phyloP scores from a whole-genome alignment of 2,329 filamentous ascomycete genomes.

The Pleurostoma richardsiae region DNA sequence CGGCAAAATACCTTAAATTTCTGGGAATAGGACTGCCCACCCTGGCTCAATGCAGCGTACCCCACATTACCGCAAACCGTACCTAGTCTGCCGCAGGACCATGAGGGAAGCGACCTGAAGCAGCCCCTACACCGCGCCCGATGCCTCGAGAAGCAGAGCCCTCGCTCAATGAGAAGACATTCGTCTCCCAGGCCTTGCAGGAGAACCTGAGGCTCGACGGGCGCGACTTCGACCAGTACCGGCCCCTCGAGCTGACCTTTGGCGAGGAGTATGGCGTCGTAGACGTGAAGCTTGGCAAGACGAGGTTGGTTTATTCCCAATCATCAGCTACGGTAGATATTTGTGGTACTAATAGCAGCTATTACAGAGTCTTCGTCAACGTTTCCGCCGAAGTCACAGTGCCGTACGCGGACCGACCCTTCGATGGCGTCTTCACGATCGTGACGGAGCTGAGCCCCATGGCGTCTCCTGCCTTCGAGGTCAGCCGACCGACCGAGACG shows the following conservation, averaged over 20 bases:
- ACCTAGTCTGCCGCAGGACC: neutral
- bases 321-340: neutral
- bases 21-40: slow-evolving; percentile 11
- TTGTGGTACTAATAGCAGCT: slow-evolving; percentile 2
- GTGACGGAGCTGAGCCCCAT: slow-evolving; percentile 87
- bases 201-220: slow-evolving; percentile 81
- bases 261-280: slow-evolving; percentile 88
- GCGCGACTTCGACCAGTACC: slow-evolving; percentile 74
- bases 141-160: slow-evolving; percentile 95
- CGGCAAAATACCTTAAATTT: slow-evolving; percentile 18
- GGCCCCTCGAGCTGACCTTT: slow-evolving; percentile 72
- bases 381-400: slow-evolving; percentile 85
- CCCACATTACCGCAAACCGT: neutral
- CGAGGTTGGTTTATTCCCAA: slow-evolving; percentile 54
- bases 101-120: slow-evolving; percentile 15
- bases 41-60: neutral
- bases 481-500: slow-evolving; percentile 74
- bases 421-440: slow-evolving; percentile 94
- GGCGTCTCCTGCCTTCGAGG: slow-evolving; percentile 85
- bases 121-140: slow-evolving; percentile 6
- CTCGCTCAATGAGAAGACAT: slow-evolving; percentile 82
- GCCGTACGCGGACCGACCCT: slow-evolving; percentile 82
- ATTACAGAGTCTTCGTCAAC: slow-evolving; percentile 68
- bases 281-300: slow-evolving; percentile 85
- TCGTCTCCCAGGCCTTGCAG: slow-evolving; percentile 76